Base-by-base conservation (phyloP, 23 red algal species). In the Gracilaria caudata region DNA sequence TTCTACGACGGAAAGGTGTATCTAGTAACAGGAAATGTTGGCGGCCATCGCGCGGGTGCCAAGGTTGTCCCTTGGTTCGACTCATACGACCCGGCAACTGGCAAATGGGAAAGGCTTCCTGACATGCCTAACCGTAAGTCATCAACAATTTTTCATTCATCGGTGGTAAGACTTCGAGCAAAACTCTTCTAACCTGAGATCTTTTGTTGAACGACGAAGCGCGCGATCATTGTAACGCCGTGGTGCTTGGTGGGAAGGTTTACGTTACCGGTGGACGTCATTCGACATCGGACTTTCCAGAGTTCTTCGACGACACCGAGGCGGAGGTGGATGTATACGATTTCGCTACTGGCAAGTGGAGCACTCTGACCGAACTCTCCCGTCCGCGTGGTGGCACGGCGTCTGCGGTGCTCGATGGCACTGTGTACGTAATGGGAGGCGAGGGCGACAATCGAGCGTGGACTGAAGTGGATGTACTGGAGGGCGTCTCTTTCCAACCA, bases 101-200 rank as follows among this genome's bases (percentile, higher is more conserved):
- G 77, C 25, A 80, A 81, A 68, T 93, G 90, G 90, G 56, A 81
- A 34, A 21, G 44, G 43, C 59, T 87, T 30, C 80, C 79, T 0
- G 81, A 86, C 37, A 77, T 93, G 56, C 90, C 90, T 25, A 64
- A 93, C 46, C 81, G 85, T 89, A 89, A 58, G 85, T 89, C 49
- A 12, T 12, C 60, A 49, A 35, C 4, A 72, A 55, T 17, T 46
- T 79, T 34, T 56, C 76, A 49, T 85, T 84, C 61, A 7, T 61
- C 26, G 80, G 54, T 25, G 30, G 28, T 16, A 79, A 79, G 7
- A 4, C 54, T n/a, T 20, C 29, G 8, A 58, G 44, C 20, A 49
- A 49, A 37, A 5, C 81, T 9, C 39, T 77, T 58, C 80, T 86
- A 68, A 75, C 82, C 21, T 45, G 33, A 2, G 54, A 73, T 2